Conservation (phyloP, 306 rosid species). For the Lablab purpureus region DNA sequence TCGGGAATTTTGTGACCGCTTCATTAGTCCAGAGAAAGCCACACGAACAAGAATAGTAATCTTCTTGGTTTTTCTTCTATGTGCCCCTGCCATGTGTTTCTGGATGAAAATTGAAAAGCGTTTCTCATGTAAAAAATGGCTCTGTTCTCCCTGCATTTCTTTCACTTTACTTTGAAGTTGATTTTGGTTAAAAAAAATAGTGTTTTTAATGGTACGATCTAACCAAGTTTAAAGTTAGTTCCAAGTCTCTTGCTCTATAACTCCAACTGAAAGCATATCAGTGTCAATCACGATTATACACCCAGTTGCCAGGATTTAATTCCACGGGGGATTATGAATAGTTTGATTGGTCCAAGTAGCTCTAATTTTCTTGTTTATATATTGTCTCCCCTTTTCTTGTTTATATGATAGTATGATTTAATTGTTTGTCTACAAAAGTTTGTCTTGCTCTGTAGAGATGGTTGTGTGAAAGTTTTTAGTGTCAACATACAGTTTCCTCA, state of each 20-base stretch:
- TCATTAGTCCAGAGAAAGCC: conserved; percentile 67
- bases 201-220: not conserved
- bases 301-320: not conserved
- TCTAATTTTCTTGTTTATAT: conserved; percentile 24
- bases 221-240: conserved; percentile 18
- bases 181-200: not conserved
- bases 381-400: conserved; percentile 7
- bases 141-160: conserved; percentile 29
- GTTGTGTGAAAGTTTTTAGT: conserved; percentile 3
- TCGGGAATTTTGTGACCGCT: conserved; percentile 78
- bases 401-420: too few species aligned
- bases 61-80: conserved; percentile 46
- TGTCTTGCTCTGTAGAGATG: conserved; percentile 37
- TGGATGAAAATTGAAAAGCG: conserved; percentile 9
- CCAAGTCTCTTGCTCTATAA: conserved; percentile 6
- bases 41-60: conserved; percentile 82
- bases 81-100: conserved; percentile 27
- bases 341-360: conserved; percentile 37
- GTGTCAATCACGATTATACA: conserved; percentile 4
- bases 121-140: conserved; percentile 17
- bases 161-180: conserved; percentile 29
- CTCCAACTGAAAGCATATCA: not conserved
- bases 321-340: conserved; percentile 5
- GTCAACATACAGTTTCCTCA: conserved; percentile 35
- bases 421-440: not conserved